Conservation (phyloP, 345 rosid species). For the Brassica juncea region DNA sequence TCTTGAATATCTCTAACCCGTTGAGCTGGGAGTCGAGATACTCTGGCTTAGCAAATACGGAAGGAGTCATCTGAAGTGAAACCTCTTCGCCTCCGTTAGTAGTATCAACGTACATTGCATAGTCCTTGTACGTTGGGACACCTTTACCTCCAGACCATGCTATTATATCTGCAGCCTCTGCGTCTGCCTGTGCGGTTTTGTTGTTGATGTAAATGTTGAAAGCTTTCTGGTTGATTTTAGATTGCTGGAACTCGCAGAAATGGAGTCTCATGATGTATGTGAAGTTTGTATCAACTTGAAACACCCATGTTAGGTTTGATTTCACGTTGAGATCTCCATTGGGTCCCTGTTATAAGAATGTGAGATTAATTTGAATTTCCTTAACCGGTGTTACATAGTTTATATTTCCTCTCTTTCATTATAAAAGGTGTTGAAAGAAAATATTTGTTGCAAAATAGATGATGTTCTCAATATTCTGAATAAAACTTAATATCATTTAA, state of each 20-base stretch:
- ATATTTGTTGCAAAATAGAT: no score
- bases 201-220: conserved; percentile 73
- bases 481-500: no score
- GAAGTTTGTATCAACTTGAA: conserved; percentile 68
- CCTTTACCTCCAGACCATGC: conserved; percentile 54
- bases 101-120: conserved; percentile 41
- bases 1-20: conserved; percentile 81
- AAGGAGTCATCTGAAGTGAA: conserved; percentile 56
- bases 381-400: no score
- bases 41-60: conserved; percentile 43
- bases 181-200: conserved; percentile 50
- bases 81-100: conserved; percentile 39
- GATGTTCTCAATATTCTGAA: no score
- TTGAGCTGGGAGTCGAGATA: conserved; percentile 56
- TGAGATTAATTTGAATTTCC: background rate
- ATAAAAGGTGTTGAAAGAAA: no score
- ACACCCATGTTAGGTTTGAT: conserved; percentile 72
- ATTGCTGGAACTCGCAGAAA: conserved; percentile 61
- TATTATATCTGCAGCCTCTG: conserved; percentile 53
- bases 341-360: conserved; percentile 41
- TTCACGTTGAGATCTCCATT: conserved; percentile 39
- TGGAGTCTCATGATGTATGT: conserved; percentile 69
- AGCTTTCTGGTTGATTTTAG: conserved; percentile 56
- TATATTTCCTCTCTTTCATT: no score
- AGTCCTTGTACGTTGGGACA: conserved; percentile 45